phyloP scores from a whole-genome alignment of 2,329 filamentous ascomycete species.

The Claviceps sp. region DNA sequence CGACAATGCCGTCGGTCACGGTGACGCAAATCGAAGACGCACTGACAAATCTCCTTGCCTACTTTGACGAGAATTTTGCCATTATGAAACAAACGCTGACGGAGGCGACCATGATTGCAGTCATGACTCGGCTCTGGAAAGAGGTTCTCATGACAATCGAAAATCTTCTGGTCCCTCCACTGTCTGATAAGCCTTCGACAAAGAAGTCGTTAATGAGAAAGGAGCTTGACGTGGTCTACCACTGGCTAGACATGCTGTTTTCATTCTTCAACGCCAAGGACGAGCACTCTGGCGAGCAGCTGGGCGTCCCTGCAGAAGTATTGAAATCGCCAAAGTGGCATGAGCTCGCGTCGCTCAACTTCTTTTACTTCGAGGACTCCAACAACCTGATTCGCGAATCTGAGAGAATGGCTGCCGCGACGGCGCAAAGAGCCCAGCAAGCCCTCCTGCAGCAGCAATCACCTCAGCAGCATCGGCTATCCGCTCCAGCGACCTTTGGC shows the following conservation, averaged over 20 bases:
- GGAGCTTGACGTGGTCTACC: slow-evolving; percentile 88
- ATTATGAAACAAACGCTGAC: slow-evolving; percentile 98
- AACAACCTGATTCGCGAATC: slow-evolving; percentile 89
- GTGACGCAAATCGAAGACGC: slow-evolving; percentile 66
- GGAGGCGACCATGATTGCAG: slow-evolving; percentile 90
- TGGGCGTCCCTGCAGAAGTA: slow-evolving; percentile 81
- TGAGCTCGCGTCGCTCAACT: slow-evolving; percentile 89
- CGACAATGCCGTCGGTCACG: slow-evolving; percentile 44
- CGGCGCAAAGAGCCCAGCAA: slow-evolving; percentile 59
- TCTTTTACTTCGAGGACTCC: slow-evolving; percentile 94
- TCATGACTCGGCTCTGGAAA: slow-evolving; percentile 98
- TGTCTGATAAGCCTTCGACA: slow-evolving; percentile 85
- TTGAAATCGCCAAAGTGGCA: slow-evolving; percentile 97
- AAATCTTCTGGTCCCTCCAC: slow-evolving; percentile 73
- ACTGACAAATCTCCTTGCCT: slow-evolving; percentile 72
- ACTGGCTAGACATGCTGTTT: slow-evolving; percentile 82
- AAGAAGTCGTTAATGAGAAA: slow-evolving; percentile 74
- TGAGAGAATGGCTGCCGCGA: slow-evolving; percentile 86
- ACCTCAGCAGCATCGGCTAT: slow-evolving; percentile 49
- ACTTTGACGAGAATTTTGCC: slow-evolving; percentile 97
- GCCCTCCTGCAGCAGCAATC: slow-evolving; percentile 37
- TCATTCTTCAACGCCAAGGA: slow-evolving; percentile 92
- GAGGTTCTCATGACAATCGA: slow-evolving; percentile 90
- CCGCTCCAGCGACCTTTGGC: slow-evolving; percentile 43
- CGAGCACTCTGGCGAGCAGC: slow-evolving; percentile 63